Conservation (phyloP, 768 basidiomycete species). For the Hygrocybe punicea region DNA sequence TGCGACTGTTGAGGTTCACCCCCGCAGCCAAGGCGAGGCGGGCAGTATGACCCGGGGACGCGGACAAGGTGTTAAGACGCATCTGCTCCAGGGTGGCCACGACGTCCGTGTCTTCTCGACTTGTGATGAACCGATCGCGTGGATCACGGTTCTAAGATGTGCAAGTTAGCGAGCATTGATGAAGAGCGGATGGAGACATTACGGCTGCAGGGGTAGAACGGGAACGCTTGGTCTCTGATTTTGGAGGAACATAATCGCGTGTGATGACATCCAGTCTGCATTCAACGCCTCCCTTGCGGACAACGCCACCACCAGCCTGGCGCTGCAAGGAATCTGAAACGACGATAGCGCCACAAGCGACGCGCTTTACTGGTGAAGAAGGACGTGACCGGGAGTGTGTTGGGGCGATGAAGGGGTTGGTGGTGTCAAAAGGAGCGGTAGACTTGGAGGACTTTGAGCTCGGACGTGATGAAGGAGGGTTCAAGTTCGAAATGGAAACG, state of each 20-base stretch:
- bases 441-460: slow-evolving; percentile 30
- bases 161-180: slow-evolving; percentile 6
- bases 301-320: slow-evolving; percentile 65
- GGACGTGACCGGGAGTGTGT: slow-evolving; percentile 51
- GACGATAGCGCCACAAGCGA: slow-evolving; percentile 45
- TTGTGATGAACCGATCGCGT: slow-evolving; percentile 8
- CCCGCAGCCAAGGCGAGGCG: slow-evolving; percentile 74
- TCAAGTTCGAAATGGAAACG: slow-evolving; percentile 43
- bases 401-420: slow-evolving; percentile 58
- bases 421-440: slow-evolving; percentile 44
- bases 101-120: slow-evolving; percentile 25
- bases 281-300: slow-evolving; percentile 74
- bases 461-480: slow-evolving; percentile 28
- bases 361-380: slow-evolving; percentile 63
- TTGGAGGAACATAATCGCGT: slow-evolving; percentile 66
- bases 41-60: slow-evolving; percentile 75
- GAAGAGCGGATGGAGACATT: slow-evolving; percentile 13
- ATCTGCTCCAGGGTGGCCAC: slow-evolving; percentile 65
- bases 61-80: slow-evolving; percentile 52
- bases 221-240: slow-evolving; percentile 64
- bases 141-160: slow-evolving; percentile 43
- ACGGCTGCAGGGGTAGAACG: slow-evolving; percentile 68
- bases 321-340: slow-evolving; percentile 54
- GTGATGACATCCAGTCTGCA: slow-evolving; percentile 74
- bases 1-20: slow-evolving; percentile 72